Base-by-base conservation (phyloP, 2,329 filamentous ascomycete genomes). In the Pseudomassariella vexata region DNA sequence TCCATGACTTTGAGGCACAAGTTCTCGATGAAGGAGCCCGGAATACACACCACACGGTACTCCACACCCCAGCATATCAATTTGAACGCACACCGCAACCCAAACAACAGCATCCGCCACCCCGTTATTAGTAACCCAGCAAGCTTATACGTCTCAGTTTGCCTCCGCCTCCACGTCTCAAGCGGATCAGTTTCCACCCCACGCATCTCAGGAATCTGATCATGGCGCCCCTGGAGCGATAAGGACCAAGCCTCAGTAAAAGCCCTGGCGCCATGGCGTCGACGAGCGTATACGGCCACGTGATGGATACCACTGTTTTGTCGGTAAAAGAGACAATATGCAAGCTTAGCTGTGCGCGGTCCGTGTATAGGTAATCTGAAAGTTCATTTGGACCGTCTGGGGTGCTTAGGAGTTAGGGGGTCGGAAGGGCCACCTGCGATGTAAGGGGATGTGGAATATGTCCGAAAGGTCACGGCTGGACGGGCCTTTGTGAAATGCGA, bases 321-420 rank as follows among this genome's bases (percentile, higher is more conserved):
- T 70, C 57, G 3, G 40, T 46, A 40, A 70, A 68, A 0, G 58
- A 54, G 1, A 60, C 54, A 20, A 69, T 46, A 30, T 63, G 60
- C 3, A 70, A 46, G 3, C 55, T 55, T 1, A 70, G 42, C 36
- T 62, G 53, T 1, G 65, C 65, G 6, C 37, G 46, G 35, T 68
- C 63, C 5, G 45, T 27, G 19, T 42, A 38, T 1, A 65, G 32
- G 37, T 57, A 66, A 36, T 66, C 59, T 5, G 50, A 38, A 5
- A 62, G 36, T 22, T 41, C 41, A 9, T 25, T 40, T 1, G 57
- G 59, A 3, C 32, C 39, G 6, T 34, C 38, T 2, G 1, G 56
- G 49, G 40, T 68, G 59, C 9, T 63, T 49, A 2, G 38, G 28
- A 5, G 59, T 47, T 7, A 36, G 28, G 5, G 52, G 49, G 18